Base-by-base conservation (phyloP, 257 asterid genomes). In the Solanum gandarillasii region DNA sequence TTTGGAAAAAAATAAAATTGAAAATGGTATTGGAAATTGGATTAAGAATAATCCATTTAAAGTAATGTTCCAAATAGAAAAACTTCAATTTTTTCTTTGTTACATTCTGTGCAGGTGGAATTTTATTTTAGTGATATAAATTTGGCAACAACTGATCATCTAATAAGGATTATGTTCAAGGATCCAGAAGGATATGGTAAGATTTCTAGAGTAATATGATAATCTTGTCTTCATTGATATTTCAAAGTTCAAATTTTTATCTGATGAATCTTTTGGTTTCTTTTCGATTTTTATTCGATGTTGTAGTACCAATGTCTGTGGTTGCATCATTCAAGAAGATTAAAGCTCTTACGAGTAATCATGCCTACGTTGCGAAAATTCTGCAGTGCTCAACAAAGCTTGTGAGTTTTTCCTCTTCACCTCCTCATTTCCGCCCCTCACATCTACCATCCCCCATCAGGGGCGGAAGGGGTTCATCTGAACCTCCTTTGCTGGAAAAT, bases 131-230 rank as follows among this genome's bases (percentile, higher is more conserved):
- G 99, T 89, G 99, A 96, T 86, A 90, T 95, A 89, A 96, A 96
- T 92, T 91, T 96, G 87, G 99, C 99, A 31, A 95, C 98, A 32
- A 96, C 99, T 76, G 98, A 94, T 92, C 98, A 94, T 90, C 88
- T 96, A 73, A 92, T 92, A 88, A 90, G 92, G 92, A 87, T 91
- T 87, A 96, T 96, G 98, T 60, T 87, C 86, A 95, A 93, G 88
- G 98, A 96, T 90, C 96, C 96, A 74, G 97, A 94, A 88, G 99
- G 98, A 91, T 93, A 91, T 92, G 98, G 99, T 96, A 88, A 90
- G 94, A 65, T 88, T 74, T 39, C 71, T 73, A 16, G 27, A 43
- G 18, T 27, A 32, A 70, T 67, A 67, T 25, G 14, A 32, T 46
- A 29, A 79, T 58, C 43, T 71, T 87, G 65, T 83, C 52, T 76